Evolutionary conservation across 1,284 basidiomycete genomes (phyloP), one percentile per base, ranked within the genome.

Genomic region (Fomitopsis schrenkii): DNA sequence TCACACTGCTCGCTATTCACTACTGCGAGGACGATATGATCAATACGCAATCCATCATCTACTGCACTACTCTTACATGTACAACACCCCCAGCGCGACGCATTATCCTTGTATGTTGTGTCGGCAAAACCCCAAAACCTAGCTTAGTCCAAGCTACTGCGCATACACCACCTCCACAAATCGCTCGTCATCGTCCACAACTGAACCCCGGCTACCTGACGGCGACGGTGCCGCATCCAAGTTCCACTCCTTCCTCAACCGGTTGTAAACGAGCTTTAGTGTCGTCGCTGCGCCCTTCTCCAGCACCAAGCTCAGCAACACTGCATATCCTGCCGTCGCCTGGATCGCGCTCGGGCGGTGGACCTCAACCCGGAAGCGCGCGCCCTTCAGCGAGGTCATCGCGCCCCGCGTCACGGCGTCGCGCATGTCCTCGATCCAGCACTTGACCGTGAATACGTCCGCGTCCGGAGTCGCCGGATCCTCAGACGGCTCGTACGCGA

Each of bases 251-350:
- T 81, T 78, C 63, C 84, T 80, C 65, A 97, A 70, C 50, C 84
- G 79, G 62, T 82, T 84, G 70, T 86, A 91, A 41, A 95, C 79
- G 59, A 85, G 80, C 72, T 86, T 90, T 78, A 97, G 94, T 42
- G 83, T 90, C 44, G 90, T 88, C 59, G 86, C 76, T 12, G 93
- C 87, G 0, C 95, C 95, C 74, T 90, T 94, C 78, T 97, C 95
- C 68, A 94, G 88, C 15, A 93, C 80, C 61, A 96, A 73, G 12
- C 83, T 80, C 69, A 96, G 73, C 52, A 80, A 80, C 5, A 90
- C 85, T 57, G 79, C 75, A 64, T 79, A 82, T 2, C 81, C 81
- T 17, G 79, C 78, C 42, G 76, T 76, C 52, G 73, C 71, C 59
- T 83, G 80, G 8, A 79, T 77, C 64, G 72, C 74, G 46, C 70